Evolutionary conservation across 169 alveolate genomes (phyloP).

Genomic region (Plasmodium knowlesi): DNA sequence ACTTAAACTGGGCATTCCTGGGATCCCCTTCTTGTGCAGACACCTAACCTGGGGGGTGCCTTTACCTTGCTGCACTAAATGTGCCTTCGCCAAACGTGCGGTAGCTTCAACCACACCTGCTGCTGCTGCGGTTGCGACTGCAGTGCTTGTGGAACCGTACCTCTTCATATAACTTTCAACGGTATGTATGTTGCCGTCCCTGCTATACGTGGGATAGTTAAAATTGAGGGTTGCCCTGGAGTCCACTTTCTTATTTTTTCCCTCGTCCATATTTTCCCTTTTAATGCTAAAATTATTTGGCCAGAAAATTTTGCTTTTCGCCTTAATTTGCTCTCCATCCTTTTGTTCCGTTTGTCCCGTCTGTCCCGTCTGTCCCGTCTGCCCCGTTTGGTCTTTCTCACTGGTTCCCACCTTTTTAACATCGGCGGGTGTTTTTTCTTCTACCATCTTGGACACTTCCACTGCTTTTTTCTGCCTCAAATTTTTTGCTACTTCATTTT

Average conservation of each 20-base stretch:
- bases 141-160: not conserved
- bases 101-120: not conserved
- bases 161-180: not conserved
- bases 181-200: not conserved
- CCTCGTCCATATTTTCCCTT: not conserved
- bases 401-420: not conserved
- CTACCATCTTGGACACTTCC: not conserved
- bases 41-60: not conserved
- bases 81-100: not conserved
- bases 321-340: not conserved
- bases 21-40: not conserved
- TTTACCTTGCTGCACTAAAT: not conserved
- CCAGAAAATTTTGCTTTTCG: not conserved
- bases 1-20: not conserved
- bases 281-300: not conserved
- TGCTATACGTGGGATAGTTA: not conserved
- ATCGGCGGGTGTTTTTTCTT: not conserved
- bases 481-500: constrained; percentile 5
- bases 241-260: not conserved
- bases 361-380: too few relatives aligned
- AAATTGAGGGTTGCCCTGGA: not conserved
- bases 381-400: constrained; percentile 2
- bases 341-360: too few relatives aligned
- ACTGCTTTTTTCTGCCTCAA: not conserved
- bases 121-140: not conserved